Evolutionary conservation across 2,329 filamentous ascomycete species (phyloP).

Genomic region (Calonectria ilicicola): DNA sequence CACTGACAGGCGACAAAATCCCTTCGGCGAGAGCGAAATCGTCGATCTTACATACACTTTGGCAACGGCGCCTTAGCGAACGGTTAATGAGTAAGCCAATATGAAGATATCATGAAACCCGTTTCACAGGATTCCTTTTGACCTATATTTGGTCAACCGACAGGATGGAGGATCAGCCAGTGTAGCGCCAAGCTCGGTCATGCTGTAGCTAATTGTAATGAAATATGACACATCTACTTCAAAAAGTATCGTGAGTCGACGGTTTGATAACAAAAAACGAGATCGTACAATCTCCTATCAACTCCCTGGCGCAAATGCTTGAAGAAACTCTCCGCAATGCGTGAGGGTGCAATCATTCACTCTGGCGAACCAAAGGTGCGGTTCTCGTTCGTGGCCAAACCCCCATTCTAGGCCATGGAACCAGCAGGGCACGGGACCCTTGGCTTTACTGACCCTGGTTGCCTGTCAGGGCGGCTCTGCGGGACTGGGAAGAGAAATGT

Average conservation of each 20-base stretch:
- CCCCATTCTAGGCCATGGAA: slow-evolving; percentile 5
- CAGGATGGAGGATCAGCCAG: slow-evolving; percentile 5
- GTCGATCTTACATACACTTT: slow-evolving; percentile 39
- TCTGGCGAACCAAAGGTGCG: slow-evolving; percentile 13
- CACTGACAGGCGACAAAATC: slow-evolving; percentile 33
- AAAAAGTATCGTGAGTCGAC: not conserved
- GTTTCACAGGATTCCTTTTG: not conserved
- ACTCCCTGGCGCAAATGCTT: slow-evolving; percentile 6
- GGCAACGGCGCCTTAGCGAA: slow-evolving; percentile 8
- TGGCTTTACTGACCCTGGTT: slow-evolving; percentile 3
- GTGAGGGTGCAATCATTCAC: slow-evolving; percentile 1
- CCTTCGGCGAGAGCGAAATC: slow-evolving; percentile 38
- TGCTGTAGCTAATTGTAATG: not conserved
- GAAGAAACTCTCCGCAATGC: slow-evolving; percentile 1
- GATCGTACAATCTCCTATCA: slow-evolving; percentile 13
- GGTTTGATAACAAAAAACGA: not conserved
- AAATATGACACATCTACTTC: slow-evolving; percentile 1
- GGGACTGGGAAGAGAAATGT: slow-evolving; percentile 2
- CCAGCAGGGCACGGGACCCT: slow-evolving; percentile 17
- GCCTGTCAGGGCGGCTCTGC: slow-evolving; percentile 13
- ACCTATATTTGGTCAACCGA: not conserved
- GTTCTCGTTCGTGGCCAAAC: slow-evolving; percentile 11
- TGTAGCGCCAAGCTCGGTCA: slow-evolving; percentile 20
- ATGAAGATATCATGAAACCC: slow-evolving; percentile 22
- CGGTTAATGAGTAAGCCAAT: not conserved